These are phyloP conservation scores for Tardiomyces digboiensis DNA, from an alignment of 1,139 yeast species.

Conservation along the genomic window DNA sequence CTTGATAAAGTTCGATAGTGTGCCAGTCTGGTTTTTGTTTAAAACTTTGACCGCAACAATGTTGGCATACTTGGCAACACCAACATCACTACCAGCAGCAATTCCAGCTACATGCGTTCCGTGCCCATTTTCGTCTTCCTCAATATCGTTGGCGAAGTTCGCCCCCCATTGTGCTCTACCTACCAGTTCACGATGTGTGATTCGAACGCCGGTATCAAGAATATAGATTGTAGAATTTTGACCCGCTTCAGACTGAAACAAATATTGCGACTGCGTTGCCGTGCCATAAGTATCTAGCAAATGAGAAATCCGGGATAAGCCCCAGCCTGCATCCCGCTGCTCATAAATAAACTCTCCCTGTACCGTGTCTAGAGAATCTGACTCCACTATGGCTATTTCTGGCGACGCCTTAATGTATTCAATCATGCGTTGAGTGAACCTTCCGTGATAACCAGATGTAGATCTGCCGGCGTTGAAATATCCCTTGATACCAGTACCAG, in stretches of 20 bases:
- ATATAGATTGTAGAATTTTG: constrained; percentile 82
- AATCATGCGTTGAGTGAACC: constrained; percentile 18
- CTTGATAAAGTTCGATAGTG: constrained; percentile 36
- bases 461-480: constrained; percentile 41
- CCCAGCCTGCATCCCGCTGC: constrained; percentile 86
- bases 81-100: constrained; percentile 46
- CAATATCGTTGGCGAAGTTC: constrained; percentile 52
- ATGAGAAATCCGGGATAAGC: constrained; percentile 86
- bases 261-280: constrained; percentile 40
- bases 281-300: constrained; percentile 69
- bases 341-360: constrained; percentile 72
- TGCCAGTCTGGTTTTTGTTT: constrained; percentile 37
- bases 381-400: constrained; percentile 38
- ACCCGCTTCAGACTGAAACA: constrained; percentile 74
- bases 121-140: constrained; percentile 86
- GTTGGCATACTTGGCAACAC: constrained; percentile 52
- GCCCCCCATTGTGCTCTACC: constrained; percentile 89
- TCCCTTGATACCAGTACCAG: constrained; percentile 43
- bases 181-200: constrained; percentile 68
- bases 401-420: constrained; percentile 34
- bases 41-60: constrained; percentile 48
- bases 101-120: constrained; percentile 54
- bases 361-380: constrained; percentile 29
- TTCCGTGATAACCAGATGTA: constrained; percentile 19
- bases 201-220: constrained; percentile 85